Conservation (phyloP, 805 yeast genomes). For the Metschnikowia shivogae region DNA sequence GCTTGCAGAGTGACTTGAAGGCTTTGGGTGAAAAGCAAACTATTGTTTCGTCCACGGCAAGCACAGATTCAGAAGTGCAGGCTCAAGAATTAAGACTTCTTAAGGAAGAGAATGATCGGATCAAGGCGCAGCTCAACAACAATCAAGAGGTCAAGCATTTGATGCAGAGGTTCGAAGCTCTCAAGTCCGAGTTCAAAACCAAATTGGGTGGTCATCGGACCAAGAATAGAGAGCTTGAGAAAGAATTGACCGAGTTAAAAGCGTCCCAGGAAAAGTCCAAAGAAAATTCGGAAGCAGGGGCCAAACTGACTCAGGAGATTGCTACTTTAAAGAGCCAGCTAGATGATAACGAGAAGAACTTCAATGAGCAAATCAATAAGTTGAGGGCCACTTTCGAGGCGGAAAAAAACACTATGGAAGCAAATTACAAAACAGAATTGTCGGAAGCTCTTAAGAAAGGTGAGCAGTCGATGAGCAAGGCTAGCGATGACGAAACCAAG, state of each 20-base stretch:
- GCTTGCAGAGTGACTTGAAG: constrained; percentile 41
- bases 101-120: constrained; percentile 53
- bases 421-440: constrained; percentile 19
- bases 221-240: constrained; percentile 26
- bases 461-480: background rate
- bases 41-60: constrained; percentile 14
- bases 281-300: constrained; percentile 10
- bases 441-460: constrained; percentile 14
- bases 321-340: constrained; percentile 4
- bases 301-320: constrained; percentile 9
- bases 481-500: constrained; percentile 14
- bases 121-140: constrained; percentile 39
- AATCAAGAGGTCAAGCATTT: constrained; percentile 25
- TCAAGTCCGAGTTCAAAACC: constrained; percentile 25
- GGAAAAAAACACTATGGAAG: constrained; percentile 17
- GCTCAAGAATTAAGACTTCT: constrained; percentile 45
- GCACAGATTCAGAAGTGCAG: constrained; percentile 39
- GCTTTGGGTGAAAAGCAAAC: constrained; percentile 44
- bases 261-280: constrained; percentile 7
- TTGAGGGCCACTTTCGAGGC: constrained; percentile 32
- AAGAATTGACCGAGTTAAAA: constrained; percentile 11
- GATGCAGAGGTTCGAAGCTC: constrained; percentile 28
- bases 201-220: constrained; percentile 25
- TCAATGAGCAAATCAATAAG: constrained; percentile 10
- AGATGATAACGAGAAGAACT: constrained; percentile 9